phyloP scores from a whole-genome alignment of 2,329 filamentous ascomycete genomes.

The Aureobasidium sp. region DNA sequence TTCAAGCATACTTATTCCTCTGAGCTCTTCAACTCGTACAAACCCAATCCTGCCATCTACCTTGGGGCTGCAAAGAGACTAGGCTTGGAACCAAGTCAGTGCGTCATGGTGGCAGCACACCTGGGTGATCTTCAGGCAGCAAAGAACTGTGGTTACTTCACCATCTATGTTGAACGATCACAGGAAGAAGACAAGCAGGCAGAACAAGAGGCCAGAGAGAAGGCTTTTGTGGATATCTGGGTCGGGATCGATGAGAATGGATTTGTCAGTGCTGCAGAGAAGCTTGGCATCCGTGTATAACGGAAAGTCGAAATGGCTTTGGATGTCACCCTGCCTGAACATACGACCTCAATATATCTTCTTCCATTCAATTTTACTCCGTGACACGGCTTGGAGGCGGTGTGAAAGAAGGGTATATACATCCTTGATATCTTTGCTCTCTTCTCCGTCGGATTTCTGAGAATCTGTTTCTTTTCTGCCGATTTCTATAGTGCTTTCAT shows the following conservation, averaged over 20 bases:
- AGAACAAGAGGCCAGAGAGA: constrained; percentile 47
- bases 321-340: not conserved
- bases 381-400: too few relatives aligned
- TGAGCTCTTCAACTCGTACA: constrained; percentile 68
- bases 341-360: not conserved
- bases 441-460: too few relatives aligned
- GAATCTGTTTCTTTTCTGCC: too few relatives aligned
- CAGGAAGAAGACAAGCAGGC: constrained; percentile 57
- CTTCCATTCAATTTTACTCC: too few relatives aligned
- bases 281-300: constrained; percentile 25
- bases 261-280: constrained; percentile 40
- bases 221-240: constrained; percentile 61
- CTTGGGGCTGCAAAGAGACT: constrained; percentile 57
- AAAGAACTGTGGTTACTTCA: constrained; percentile 56
- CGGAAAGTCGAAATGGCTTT: not conserved
- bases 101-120: constrained; percentile 74
- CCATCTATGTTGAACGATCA: constrained; percentile 65
- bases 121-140: constrained; percentile 62
- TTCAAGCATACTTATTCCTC: constrained; percentile 60
- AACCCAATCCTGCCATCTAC: constrained; percentile 63
- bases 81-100: constrained; percentile 51
- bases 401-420: too few relatives aligned
- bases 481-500: too few relatives aligned
- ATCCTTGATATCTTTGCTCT: too few relatives aligned
- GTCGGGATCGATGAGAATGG: constrained; percentile 45